Conservation (phyloP, 805 yeast genomes). For the Suhomyces kilbournensis region DNA sequence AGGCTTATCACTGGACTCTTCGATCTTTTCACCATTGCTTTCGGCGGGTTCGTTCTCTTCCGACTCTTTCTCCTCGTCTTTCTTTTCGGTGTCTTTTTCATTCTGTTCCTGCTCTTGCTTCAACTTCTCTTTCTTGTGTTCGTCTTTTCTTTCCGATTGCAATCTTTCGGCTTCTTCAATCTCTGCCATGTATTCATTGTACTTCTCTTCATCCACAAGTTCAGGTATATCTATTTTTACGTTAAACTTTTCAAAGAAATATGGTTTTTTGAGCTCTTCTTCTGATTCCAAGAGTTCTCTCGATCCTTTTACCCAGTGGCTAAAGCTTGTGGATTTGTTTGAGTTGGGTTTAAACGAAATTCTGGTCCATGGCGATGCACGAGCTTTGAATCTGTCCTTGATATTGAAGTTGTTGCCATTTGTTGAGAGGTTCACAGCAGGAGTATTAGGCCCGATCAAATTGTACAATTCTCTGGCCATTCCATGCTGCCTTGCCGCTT, state of each 20-base stretch:
- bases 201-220: conserved; percentile 60
- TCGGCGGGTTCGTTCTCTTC: background rate
- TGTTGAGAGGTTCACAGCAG: conserved; percentile 54
- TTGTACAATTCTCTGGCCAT: conserved; percentile 88
- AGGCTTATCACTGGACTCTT: conserved; percentile 1
- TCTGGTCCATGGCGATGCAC: conserved; percentile 81
- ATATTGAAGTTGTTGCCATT: conserved; percentile 39
- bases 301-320: conserved; percentile 87
- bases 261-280: conserved; percentile 37
- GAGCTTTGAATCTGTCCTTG: conserved; percentile 63
- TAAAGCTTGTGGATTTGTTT: conserved; percentile 44
- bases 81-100: conserved; percentile 6
- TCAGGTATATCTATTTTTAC: conserved; percentile 66
- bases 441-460: conserved; percentile 86
- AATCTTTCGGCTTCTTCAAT: conserved; percentile 25
- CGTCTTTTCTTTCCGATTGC: conserved; percentile 9
- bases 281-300: conserved; percentile 40
- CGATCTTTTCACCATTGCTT: background rate
- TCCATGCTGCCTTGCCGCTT: conserved; percentile 47
- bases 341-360: conserved; percentile 55
- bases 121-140: conserved; percentile 11
- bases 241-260: conserved; percentile 73
- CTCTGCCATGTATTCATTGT: conserved; percentile 47
- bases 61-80: background rate
- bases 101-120: conserved; percentile 6